Base-by-base conservation (phyloP, 192 early-diverging fungal species). In the Gamsiella multidivaricata region DNA sequence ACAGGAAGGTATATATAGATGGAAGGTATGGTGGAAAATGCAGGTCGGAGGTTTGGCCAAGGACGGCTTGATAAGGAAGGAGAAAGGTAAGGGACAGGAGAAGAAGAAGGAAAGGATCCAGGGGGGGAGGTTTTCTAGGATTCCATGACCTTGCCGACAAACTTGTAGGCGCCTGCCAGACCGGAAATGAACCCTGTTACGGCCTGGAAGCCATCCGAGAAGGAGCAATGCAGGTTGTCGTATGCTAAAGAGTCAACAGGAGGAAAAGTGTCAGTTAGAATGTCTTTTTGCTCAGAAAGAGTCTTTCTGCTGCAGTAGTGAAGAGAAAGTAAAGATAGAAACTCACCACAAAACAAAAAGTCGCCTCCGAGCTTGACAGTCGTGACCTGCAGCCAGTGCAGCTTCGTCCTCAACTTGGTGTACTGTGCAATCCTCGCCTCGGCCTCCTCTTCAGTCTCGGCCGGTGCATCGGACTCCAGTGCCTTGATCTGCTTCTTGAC, bases 321-420 rank as follows among this genome's bases (percentile, higher is more conserved):
- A n/a, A n/a, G n/a, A n/a, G n/a, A n/a, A n/a, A n/a, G n/a, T n/a
- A n/a, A n/a, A n/a, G n/a, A n/a, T n/a, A n/a, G n/a, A n/a, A n/a
- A 64, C 87, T 72, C 83, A 85, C 87, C 84, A 85, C 93, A 94
- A 79, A 95, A 95, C 20, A 87, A 55, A 59, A 86, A 86, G 74
- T 95, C 94, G 61, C 88, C 86, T 18, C 81, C 28, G 17, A 94
- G 67, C 70, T 95, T 95, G 54, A 72, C 67, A 22, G 89, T 79
- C 5, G 90, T 89, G 1, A 92, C 61, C 22, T 85, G 54, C 22
- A 85, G 80, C 83, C 87, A 83, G 56, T 74, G 82, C 29, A 86
- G 50, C 73, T 89, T 85, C n/a, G 76, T 69, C 43, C 80, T 67
- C 37, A 84, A 46, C 65, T 80, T 70, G 29, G 32, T 47, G 31